phyloP scores from a whole-genome alignment of 163 green algal genomes.

The Chlamydomonas reinhardtii region DNA sequence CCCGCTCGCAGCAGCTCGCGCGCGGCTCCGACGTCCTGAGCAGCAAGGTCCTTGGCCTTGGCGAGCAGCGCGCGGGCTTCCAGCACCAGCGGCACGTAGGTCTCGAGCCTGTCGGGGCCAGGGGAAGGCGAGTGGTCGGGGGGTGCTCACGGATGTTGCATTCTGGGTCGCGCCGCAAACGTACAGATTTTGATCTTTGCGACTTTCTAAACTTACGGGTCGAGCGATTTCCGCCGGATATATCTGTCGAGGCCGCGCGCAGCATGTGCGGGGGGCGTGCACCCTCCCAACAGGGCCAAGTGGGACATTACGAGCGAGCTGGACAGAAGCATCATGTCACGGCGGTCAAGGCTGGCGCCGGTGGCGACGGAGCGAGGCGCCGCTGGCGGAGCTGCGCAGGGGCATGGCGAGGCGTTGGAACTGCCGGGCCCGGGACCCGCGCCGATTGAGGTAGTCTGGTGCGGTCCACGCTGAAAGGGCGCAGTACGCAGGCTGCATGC shows the following conservation, averaged over 20 bases:
- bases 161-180: too few relatives aligned
- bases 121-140: not conserved
- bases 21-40: conserved; percentile 14
- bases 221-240: conserved; percentile 27
- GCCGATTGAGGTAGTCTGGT: too few relatives aligned
- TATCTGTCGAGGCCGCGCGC: conserved; percentile 29
- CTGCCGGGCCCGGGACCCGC: too few relatives aligned
- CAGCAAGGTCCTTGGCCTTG: conserved; percentile 31
- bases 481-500: too few relatives aligned
- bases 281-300: not conserved
- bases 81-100: conserved; percentile 73
- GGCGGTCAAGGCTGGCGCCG: not conserved
- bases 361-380: too few relatives aligned
- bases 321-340: conserved; percentile 24
- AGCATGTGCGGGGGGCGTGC: not conserved
- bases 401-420: too few relatives aligned
- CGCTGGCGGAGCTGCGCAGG: too few relatives aligned
- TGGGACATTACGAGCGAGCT: conserved; percentile 26
- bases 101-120: conserved; percentile 54
- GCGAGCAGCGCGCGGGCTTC: conserved; percentile 64
- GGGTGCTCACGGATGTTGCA: not conserved
- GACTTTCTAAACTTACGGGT: conserved; percentile 6
- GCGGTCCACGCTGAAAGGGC: too few relatives aligned
- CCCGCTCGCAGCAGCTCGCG: conserved; percentile 57
- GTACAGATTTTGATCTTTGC: not conserved